Conservation (phyloP, 495 filamentous ascomycete species). For the Penicillium riverlandense region DNA sequence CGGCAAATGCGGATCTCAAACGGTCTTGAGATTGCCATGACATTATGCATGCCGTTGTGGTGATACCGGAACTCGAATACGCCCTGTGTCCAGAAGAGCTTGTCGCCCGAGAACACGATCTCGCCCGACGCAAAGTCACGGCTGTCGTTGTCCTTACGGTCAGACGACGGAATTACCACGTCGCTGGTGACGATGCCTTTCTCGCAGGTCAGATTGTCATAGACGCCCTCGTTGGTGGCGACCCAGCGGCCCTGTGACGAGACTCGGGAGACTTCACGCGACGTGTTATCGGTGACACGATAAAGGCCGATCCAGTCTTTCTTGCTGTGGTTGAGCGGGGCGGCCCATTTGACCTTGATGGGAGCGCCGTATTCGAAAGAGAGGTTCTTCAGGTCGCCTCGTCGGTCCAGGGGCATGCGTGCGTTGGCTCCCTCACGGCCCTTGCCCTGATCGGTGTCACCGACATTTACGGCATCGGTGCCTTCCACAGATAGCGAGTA, state of each 20-base stretch:
- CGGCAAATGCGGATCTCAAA: slow-evolving; percentile 82
- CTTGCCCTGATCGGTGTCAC: slow-evolving; percentile 38
- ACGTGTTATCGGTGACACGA: slow-evolving; percentile 86
- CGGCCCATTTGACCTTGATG: slow-evolving; percentile 87
- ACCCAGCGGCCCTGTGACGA: slow-evolving; percentile 88
- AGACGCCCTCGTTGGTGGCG: slow-evolving; percentile 66
- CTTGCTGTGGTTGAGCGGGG: slow-evolving; percentile 83
- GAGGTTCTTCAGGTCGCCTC: slow-evolving; percentile 59
- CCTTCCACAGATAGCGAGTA: slow-evolving; percentile 74
- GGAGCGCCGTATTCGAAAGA: slow-evolving; percentile 86
- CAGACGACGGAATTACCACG: slow-evolving; percentile 32
- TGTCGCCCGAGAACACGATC: slow-evolving; percentile 84
- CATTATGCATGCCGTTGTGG: slow-evolving; percentile 86
- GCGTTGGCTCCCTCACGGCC: slow-evolving; percentile 46
- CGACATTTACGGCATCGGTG: slow-evolving; percentile 45
- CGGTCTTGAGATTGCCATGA: slow-evolving; percentile 91
- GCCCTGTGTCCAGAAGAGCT: slow-evolving; percentile 93
- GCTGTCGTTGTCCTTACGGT: slow-evolving; percentile 39
- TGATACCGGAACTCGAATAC: slow-evolving; percentile 97
- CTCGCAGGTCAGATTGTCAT: slow-evolving; percentile 69
- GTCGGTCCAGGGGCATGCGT: slow-evolving; percentile 40
- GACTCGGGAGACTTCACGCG: slow-evolving; percentile 72
- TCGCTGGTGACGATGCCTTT: slow-evolving; percentile 72
- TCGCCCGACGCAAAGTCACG: slow-evolving; percentile 54
- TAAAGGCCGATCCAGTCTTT: slow-evolving; percentile 96